Evolutionary conservation across 805 yeast species (phyloP).

Genomic region (Wickerhamomyces canadensis): DNA sequence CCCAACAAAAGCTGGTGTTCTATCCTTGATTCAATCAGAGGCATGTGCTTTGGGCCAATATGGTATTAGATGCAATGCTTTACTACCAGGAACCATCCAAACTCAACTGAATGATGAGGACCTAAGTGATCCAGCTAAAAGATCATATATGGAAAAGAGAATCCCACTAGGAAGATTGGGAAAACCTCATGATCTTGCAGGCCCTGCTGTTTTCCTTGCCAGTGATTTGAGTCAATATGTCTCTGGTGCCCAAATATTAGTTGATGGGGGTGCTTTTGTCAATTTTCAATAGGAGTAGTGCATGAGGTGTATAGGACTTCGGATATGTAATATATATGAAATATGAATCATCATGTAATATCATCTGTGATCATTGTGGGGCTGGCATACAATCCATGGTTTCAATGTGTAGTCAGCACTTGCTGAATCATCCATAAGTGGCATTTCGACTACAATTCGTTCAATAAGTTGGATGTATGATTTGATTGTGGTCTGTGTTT

Average conservation of each 20-base stretch:
- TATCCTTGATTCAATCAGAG: constrained; percentile 37
- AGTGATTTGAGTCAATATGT: constrained; percentile 32
- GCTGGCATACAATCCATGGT: too few species aligned
- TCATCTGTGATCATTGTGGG: too few species aligned
- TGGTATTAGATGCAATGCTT: constrained; percentile 39
- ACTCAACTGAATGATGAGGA: constrained; percentile 40
- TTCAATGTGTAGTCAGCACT: too few species aligned
- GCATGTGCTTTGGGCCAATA: constrained; percentile 39
- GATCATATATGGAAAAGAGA: constrained; percentile 33
- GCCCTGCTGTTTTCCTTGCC: constrained; percentile 37
- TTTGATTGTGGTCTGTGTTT: too few species aligned
- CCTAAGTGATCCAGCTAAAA: constrained; percentile 31
- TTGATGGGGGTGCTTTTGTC: constrained; percentile 42
- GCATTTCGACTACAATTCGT: too few species aligned
- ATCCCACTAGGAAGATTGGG: constrained; percentile 37
- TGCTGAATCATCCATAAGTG: too few species aligned
- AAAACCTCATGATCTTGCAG: constrained; percentile 32
- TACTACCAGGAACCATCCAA: constrained; percentile 40
- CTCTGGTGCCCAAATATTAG: constrained; percentile 38
- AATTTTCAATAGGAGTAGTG: constrained; percentile 35
- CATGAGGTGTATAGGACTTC: too few species aligned
- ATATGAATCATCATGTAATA: too few species aligned
- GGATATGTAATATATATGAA: too few species aligned
- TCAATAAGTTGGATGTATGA: too few species aligned
- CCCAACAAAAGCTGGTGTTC: constrained; percentile 43